Evolutionary conservation across 139 green algal genomes (phyloP).

Genomic region (Dunaliella primolecta): DNA sequence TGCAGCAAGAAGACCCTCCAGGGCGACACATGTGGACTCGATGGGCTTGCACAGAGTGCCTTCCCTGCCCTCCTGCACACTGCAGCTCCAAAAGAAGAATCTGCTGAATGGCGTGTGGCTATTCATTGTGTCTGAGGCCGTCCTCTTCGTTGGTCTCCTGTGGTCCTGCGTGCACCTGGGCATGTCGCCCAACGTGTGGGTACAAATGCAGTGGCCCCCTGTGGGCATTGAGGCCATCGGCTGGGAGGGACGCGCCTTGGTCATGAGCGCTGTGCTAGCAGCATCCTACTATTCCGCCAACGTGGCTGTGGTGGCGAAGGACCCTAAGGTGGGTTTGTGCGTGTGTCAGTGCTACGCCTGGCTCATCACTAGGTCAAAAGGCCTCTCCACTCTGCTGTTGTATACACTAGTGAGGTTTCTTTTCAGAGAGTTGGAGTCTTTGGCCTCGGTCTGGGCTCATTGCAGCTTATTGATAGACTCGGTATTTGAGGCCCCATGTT

Average conservation of each 20-base stretch:
- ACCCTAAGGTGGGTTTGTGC: constrained; percentile 45
- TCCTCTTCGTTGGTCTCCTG: constrained; percentile 46
- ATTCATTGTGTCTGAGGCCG: constrained; percentile 46
- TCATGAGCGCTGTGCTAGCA: constrained; percentile 49
- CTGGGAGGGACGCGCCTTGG: constrained; percentile 49
- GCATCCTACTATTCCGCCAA: constrained; percentile 51
- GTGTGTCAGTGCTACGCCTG: too few species aligned
- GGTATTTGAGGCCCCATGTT: too few species aligned
- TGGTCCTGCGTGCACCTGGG: constrained; percentile 48
- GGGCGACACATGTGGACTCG: too few species aligned
- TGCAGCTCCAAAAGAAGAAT: constrained; percentile 38
- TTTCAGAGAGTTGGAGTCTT: too few species aligned
- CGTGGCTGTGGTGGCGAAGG: constrained; percentile 48
- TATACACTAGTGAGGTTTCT: too few species aligned
- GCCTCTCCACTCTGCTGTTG: too few species aligned
- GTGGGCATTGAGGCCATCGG: constrained; percentile 49
- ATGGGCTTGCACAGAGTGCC: too few species aligned
- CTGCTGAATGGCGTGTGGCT: constrained; percentile 42
- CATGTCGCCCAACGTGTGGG: constrained; percentile 22
- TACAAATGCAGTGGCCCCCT: constrained; percentile 49
- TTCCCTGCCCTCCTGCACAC: background rate
- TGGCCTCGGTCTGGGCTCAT: too few species aligned
- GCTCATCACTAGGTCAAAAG: too few species aligned
- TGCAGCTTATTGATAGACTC: too few species aligned
- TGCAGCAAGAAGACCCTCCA: too few species aligned